Conservation (phyloP, 148 eudicot genomes). For the Chenopodium album region DNA sequence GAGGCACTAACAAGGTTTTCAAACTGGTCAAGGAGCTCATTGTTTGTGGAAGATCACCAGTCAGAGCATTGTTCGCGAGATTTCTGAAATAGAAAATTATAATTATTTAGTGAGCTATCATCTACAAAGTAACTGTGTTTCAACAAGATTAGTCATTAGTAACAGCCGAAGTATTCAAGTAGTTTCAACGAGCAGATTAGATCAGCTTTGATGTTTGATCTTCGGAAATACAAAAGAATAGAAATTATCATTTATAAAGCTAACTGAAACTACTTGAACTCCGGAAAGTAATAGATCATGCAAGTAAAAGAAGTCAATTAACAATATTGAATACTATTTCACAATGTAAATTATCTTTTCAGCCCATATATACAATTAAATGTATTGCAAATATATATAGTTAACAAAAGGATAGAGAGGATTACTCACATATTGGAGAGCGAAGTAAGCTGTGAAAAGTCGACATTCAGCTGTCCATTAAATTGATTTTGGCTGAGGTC, state of each 20-base stretch:
- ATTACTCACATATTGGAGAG: conserved; percentile 70
- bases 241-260: not conserved
- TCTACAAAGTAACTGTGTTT: not conserved
- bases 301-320: not conserved
- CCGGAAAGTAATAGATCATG: not conserved
- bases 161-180: not conserved
- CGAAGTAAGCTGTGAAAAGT: conserved; percentile 53
- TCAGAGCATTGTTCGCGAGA: conserved; percentile 60
- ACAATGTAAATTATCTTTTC: not conserved
- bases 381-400: not conserved
- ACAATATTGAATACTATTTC: not conserved
- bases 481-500: conserved; percentile 82
- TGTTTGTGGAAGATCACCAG: conserved; percentile 71
- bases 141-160: not conserved
- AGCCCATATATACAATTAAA: conserved; percentile 8
- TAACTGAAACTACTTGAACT: not conserved
- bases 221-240: not conserved
- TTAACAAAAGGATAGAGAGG: conserved; percentile 2
- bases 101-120: not conserved
- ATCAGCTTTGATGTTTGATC: not conserved
- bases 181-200: not conserved
- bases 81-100: conserved; percentile 50
- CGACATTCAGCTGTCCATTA: conserved; percentile 54
- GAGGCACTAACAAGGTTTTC: conserved; percentile 58
- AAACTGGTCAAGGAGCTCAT: conserved; percentile 65